Evolutionary conservation across 2,329 filamentous ascomycete genomes (phyloP).

Genomic region (Nothopassalora personata): DNA sequence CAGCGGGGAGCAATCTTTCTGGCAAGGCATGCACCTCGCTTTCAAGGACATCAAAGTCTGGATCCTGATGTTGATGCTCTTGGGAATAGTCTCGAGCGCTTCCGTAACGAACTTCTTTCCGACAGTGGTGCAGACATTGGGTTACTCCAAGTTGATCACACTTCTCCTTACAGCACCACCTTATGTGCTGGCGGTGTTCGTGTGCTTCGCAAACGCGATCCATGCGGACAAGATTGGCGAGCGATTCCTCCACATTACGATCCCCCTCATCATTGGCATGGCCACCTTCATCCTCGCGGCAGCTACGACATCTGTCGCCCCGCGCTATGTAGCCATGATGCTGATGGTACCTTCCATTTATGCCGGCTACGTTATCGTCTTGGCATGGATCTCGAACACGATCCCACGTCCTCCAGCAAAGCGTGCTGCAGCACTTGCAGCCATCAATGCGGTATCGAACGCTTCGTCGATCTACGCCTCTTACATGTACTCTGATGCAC

Average conservation of each 20-base stretch:
- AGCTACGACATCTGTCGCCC: conserved; percentile 24
- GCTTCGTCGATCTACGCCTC: conserved; percentile 58
- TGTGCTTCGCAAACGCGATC: conserved; percentile 34
- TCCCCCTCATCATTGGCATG: conserved; percentile 28
- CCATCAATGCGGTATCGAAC: conserved; percentile 67
- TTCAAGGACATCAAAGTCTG: conserved; percentile 33
- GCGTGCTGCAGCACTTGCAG: conserved; percentile 64
- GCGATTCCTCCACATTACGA: conserved; percentile 36
- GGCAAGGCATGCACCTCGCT: conserved; percentile 31
- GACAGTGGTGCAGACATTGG: conserved; percentile 31
- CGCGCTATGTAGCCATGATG: conserved; percentile 34
- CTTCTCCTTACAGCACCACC: conserved; percentile 34
- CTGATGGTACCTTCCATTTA: conserved; percentile 50
- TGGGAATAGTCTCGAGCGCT: conserved; percentile 33
- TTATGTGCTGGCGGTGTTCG: conserved; percentile 33
- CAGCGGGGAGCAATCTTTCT: conserved; percentile 29
- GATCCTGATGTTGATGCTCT: conserved; percentile 33
- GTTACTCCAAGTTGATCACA: conserved; percentile 30
- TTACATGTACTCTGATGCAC: conserved; percentile 33
- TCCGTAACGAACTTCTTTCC: conserved; percentile 33
- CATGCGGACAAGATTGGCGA: conserved; percentile 38
- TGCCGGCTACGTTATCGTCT: conserved; percentile 58
- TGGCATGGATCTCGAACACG: conserved; percentile 72
- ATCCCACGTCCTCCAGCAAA: conserved; percentile 71
- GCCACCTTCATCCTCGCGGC: conserved; percentile 31